Percentiles rank a stretch among this genome's conserved stretches.
Conservation (phyloP, 768 basidiomycete genomes). For the Pleurotus eryngii region DNA sequence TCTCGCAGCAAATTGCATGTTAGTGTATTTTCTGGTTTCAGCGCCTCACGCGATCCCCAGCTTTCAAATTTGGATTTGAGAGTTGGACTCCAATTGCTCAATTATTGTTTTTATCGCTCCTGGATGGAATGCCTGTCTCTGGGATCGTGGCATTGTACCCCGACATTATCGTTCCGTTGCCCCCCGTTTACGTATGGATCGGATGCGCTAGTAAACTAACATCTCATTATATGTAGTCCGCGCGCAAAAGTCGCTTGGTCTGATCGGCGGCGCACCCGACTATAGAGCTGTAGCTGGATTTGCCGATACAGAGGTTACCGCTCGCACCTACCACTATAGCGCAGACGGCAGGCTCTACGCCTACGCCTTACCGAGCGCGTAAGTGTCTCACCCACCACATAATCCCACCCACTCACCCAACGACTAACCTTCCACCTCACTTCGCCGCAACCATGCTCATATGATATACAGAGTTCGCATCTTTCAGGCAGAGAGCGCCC, state of each 20-base stretch:
- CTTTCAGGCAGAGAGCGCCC: slow-evolving; percentile 68
- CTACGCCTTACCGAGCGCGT: slow-evolving; percentile 76
- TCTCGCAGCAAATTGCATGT: slow-evolving; percentile 86
- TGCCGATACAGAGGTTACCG: slow-evolving; percentile 62
- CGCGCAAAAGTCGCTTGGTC: slow-evolving; percentile 89
- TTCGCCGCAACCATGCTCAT: not conserved
- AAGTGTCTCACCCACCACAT: slow-evolving; percentile 26
- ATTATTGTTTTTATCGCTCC: too few species aligned
- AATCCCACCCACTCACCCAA: slow-evolving; percentile 2
- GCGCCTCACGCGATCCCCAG: slow-evolving; percentile 9
- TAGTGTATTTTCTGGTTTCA: slow-evolving; percentile 29
- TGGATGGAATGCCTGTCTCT: not conserved
- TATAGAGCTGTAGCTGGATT: slow-evolving; percentile 67
- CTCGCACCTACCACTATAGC: slow-evolving; percentile 79
- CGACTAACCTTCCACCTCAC: not conserved
- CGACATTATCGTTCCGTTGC: slow-evolving; percentile 1
- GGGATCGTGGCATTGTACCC: slow-evolving; percentile 8
- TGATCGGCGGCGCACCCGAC: slow-evolving; percentile 78
- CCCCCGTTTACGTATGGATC: not conserved
- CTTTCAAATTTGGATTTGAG: not conserved
- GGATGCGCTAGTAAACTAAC: slow-evolving; percentile 10
- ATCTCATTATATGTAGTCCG: slow-evolving; percentile 54
- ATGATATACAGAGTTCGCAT: slow-evolving; percentile 61
- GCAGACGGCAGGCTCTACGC: slow-evolving; percentile 85
- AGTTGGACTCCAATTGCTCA: too few species aligned